phyloP scores from a whole-genome alignment of 2,329 filamentous ascomycete species.

The Cytospora chrysosperma region DNA sequence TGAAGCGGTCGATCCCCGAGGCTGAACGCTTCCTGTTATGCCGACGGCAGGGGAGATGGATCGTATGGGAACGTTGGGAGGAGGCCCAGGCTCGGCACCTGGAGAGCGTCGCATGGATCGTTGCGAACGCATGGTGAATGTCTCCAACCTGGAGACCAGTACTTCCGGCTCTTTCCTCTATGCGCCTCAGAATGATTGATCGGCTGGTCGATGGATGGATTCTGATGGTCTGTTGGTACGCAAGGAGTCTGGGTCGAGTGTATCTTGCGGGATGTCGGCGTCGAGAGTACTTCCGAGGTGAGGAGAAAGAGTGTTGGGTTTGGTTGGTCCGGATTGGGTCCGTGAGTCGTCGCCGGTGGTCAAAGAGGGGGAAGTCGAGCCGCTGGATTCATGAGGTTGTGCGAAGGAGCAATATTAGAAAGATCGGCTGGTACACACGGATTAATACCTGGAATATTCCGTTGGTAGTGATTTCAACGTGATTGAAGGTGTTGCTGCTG shows the following conservation, averaged over 20 bases:
- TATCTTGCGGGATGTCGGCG: not conserved
- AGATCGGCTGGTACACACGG: not conserved
- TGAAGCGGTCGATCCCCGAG: constrained; percentile 66
- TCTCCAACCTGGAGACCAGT: not conserved
- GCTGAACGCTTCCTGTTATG: constrained; percentile 45
- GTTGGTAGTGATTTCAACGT: not conserved
- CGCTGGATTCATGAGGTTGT: not conserved
- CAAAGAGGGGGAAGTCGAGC: not conserved
- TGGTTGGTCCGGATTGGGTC: not conserved
- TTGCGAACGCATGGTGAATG: constrained; percentile 51
- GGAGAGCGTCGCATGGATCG: constrained; percentile 60
- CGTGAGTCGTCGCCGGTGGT: not conserved
- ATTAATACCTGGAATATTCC: not conserved
- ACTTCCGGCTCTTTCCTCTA: not conserved
- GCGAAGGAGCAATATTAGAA: not conserved
- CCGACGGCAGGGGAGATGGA: constrained; percentile 59
- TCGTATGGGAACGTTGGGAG: constrained; percentile 54
- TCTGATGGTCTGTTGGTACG: not conserved
- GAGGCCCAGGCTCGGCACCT: constrained; percentile 59
- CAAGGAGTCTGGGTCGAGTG: not conserved
- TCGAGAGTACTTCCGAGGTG: not conserved
- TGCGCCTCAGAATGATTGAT: not conserved
- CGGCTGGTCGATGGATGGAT: not conserved
- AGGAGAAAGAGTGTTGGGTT: not conserved
- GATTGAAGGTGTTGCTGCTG: not conserved